Conservation (phyloP, 2,329 filamentous ascomycete genomes). For the Arthrobotrys iridis region DNA sequence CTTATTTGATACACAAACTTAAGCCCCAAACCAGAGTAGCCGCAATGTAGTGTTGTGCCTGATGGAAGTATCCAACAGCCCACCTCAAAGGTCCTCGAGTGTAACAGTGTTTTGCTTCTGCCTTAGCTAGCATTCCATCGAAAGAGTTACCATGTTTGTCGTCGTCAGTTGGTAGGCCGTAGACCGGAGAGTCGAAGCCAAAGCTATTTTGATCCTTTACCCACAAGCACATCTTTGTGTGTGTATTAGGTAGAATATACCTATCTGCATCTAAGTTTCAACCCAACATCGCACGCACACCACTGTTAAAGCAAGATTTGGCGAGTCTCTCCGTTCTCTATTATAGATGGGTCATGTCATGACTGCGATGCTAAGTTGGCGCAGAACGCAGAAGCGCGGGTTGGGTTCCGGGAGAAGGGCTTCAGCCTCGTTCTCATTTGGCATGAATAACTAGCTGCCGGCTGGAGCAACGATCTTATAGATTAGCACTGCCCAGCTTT, state of each 20-base stretch:
- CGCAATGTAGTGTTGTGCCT: conserved; percentile 28
- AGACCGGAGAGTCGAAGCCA: not conserved
- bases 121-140: conserved; percentile 12
- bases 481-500: conserved; percentile 44
- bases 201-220: conserved; percentile 15
- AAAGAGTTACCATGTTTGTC: not conserved
- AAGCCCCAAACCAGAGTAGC: not conserved
- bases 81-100: not conserved
- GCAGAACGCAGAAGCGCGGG: conserved; percentile 38
- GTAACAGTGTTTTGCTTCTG: conserved; percentile 28
- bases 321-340: conserved; percentile 11
- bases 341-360: conserved; percentile 24
- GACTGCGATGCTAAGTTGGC: not conserved
- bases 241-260: not conserved
- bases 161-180: conserved; percentile 5
- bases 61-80: conserved; percentile 35
- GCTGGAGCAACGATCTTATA: conserved; percentile 8
- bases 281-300: not conserved
- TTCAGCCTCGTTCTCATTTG: conserved; percentile 51
- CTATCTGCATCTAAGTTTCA: conserved; percentile 2
- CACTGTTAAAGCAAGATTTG: conserved; percentile 3
- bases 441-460: not conserved
- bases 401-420: conserved; percentile 20
- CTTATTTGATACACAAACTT: conserved; percentile 5
- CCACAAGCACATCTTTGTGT: not conserved